Evolutionary conservation across 345 rosid genomes (phyloP), one percentile per base, ranked within the genome.

Genomic region (Syzygium jambos): DNA sequence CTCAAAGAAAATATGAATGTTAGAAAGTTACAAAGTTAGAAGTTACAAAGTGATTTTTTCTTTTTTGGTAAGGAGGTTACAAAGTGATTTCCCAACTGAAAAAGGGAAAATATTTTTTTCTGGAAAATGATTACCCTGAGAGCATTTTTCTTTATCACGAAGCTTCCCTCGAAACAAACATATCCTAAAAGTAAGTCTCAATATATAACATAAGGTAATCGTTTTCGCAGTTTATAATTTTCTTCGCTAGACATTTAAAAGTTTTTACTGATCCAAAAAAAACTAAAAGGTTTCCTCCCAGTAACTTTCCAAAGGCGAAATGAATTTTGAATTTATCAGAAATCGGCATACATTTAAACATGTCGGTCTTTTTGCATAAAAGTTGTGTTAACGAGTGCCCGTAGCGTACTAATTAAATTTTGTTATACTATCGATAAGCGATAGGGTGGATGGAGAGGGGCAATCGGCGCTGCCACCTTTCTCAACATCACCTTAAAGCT

Each of bases 401-500:
- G 11, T 27, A 27, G 16, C 0, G 8, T 27, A 61, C 29, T 27
- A 6, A 12, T 61, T 59, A 27, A 25, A 25, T 25, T 27, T 59
- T 12, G 30, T 59, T 5, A n/a, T 61, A 16, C 9, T 27, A 5
- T 61, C 0, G 17, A 61, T n/a, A 61, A 61, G 34, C 27, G 68
- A 25, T 25, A 5, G 11, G 13, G 22, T 34, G 78, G 78, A 57
- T 34, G 78, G 78, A 57, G n/a, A 57, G 5, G 13, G n/a, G 11
- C 5, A 12, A 30, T 1, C 5, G 0, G 9, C 41, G 0, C 2
- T 16, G 11, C 43, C 7, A 16, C 19, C 43, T 22, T 30, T 30
- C 11, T 65, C 2, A 8, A 0, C 41, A 2, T 65, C 1, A 65
- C 78, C 22, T 0, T 15, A 9, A 65, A 15, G 11, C 41, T 29